Evolutionary conservation across 1,139 yeast species (phyloP).

Genomic region (Suhomyces atakaporum): DNA sequence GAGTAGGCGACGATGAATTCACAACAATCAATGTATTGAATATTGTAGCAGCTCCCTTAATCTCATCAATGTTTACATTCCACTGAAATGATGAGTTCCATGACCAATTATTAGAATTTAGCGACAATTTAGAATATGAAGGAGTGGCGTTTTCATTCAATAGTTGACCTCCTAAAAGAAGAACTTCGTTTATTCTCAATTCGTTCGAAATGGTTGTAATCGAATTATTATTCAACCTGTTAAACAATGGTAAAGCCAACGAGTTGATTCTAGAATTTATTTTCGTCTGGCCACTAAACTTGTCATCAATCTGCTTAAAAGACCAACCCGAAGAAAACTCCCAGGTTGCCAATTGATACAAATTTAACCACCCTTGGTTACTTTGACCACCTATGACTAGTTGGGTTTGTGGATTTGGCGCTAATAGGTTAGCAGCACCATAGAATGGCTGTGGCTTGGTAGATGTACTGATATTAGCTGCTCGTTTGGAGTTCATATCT

Average conservation of each 20-base stretch:
- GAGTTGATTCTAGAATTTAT: constrained; percentile 52
- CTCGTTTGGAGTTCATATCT: constrained; percentile 24
- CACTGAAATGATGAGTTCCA: constrained; percentile 32
- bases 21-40: constrained; percentile 44
- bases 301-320: constrained; percentile 37
- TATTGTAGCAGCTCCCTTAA: constrained; percentile 46
- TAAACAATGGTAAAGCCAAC: constrained; percentile 48
- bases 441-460: constrained; percentile 55
- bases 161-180: constrained; percentile 42
- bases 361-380: constrained; percentile 55
- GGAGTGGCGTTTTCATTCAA: constrained; percentile 40
- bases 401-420: constrained; percentile 43
- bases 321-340: constrained; percentile 61
- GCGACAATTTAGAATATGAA: constrained; percentile 36
- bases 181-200: constrained; percentile 28
- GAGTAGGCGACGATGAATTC: constrained; percentile 22
- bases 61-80: constrained; percentile 22
- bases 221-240: constrained; percentile 23
- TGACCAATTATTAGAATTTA: constrained; percentile 42
- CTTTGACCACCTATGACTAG: constrained; percentile 58
- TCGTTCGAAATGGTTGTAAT: constrained; percentile 22
- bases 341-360: constrained; percentile 64
- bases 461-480: constrained; percentile 40
- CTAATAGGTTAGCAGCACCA: constrained; percentile 46
- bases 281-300: constrained; percentile 18